A percentile compares a stretch with the other conserved stretches of the same genome.
Evolutionary conservation across 805 yeast species (phyloP).

Genomic region (Ogataea angusta): DNA sequence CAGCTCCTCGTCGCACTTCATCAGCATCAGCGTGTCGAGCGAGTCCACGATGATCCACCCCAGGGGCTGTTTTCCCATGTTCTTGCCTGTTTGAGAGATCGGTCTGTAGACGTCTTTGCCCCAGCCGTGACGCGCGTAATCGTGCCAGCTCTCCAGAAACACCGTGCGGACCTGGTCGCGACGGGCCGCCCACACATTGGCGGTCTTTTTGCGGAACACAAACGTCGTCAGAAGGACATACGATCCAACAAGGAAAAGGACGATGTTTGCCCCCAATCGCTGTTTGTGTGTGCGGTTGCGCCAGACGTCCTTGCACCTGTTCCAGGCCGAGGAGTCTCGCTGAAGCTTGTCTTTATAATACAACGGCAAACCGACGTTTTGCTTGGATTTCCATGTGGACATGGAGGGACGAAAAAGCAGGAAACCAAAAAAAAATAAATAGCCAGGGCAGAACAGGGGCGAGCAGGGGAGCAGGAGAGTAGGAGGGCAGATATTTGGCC

Average conservation of each 20-base stretch:
- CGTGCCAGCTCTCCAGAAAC: constrained; percentile 73
- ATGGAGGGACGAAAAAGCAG: background rate
- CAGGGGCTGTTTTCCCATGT: constrained; percentile 77
- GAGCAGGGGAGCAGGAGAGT: no score
- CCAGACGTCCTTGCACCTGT: constrained; percentile 16
- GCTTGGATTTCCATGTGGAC: constrained; percentile 24
- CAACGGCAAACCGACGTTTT: constrained; percentile 39
- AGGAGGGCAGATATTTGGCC: no score
- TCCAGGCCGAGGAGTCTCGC: constrained; percentile 15
- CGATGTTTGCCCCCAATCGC: constrained; percentile 40
- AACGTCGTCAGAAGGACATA: constrained; percentile 12
- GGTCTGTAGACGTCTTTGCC: constrained; percentile 81
- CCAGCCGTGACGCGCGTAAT: constrained; percentile 75
- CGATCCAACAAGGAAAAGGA: constrained; percentile 41
- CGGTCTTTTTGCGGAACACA: constrained; percentile 8
- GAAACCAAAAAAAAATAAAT: background rate
- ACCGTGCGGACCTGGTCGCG: constrained; percentile 61
- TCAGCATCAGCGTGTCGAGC: constrained; percentile 74
- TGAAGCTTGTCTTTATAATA: constrained; percentile 51
- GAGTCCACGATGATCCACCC: constrained; percentile 95
- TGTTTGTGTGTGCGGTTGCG: constrained; percentile 19
- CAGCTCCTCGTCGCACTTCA: constrained; percentile 67
- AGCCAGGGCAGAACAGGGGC: background rate
- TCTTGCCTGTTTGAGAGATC: constrained; percentile 53
- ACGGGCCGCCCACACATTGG: constrained; percentile 42